Conservation (phyloP, 2,329 filamentous ascomycete species). For the Hansfordia pulvinata region DNA sequence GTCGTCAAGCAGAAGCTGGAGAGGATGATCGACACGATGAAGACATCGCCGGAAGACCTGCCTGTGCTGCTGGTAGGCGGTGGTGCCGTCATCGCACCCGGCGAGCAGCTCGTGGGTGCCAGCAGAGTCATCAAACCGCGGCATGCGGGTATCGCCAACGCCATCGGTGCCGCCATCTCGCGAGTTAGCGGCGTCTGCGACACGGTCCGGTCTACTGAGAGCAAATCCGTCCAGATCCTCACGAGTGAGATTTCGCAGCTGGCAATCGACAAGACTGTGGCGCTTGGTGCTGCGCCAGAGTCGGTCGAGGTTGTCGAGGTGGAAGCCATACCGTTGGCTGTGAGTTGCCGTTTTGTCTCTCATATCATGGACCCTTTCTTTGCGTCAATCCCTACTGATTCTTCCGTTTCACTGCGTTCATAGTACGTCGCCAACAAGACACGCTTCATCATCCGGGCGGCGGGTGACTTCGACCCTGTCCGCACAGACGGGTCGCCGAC, state of each 20-base stretch:
- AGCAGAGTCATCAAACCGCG: conserved; percentile 40
- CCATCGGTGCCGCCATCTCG: conserved; percentile 50
- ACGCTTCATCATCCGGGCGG: conserved; percentile 43
- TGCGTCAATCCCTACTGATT: conserved; percentile 3
- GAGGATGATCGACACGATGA: conserved; percentile 42
- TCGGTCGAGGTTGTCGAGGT: conserved; percentile 35
- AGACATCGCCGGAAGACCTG: conserved; percentile 44
- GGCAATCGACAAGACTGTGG: conserved; percentile 28
- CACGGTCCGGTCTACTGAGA: conserved; percentile 32
- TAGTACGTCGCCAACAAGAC: conserved; percentile 38
- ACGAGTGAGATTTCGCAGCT: conserved; percentile 23
- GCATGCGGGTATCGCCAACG: conserved; percentile 48
- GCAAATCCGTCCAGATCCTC: conserved; percentile 20
- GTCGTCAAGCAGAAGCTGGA: conserved; percentile 16
- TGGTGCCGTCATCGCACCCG: conserved; percentile 44
- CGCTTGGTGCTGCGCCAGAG: conserved; percentile 27
- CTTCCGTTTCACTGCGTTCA: no score
- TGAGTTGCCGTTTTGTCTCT: conserved; percentile 8
- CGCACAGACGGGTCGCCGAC: conserved; percentile 12
- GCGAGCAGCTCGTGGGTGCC: conserved; percentile 38
- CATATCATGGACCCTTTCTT: neutral
- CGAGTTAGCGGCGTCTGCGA: conserved; percentile 41
- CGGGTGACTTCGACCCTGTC: conserved; percentile 39
- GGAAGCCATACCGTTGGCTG: conserved; percentile 38
- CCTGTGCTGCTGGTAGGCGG: conserved; percentile 51